Evolutionary conservation across 176 grass and related monocot genomes (phyloP).

Genomic region (Avena atlantica): DNA sequence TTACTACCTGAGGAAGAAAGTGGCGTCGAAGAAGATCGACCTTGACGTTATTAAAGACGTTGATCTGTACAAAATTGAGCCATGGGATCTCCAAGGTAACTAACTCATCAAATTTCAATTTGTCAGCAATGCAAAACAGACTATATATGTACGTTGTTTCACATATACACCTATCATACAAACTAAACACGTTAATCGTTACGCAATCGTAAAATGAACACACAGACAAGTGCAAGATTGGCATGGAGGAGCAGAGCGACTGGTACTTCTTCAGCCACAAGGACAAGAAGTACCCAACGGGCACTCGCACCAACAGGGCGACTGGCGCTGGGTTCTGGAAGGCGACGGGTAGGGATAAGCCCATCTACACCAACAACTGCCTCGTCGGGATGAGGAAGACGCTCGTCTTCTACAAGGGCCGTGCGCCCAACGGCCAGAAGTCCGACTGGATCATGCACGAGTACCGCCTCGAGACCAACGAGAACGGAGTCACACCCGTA

Average conservation of each 20-base stretch:
- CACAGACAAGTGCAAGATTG: conserved; percentile 84
- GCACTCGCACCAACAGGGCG: conserved; percentile 88
- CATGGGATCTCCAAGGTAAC: conserved; percentile 94
- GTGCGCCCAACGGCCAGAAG: conserved; percentile 92
- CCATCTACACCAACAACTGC: conserved; percentile 77
- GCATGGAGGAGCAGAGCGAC: conserved; percentile 89
- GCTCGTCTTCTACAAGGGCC: conserved; percentile 90
- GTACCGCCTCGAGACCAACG: conserved; percentile 87
- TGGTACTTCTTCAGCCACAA: conserved; percentile 99
- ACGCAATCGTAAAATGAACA: not conserved
- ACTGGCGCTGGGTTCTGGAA: conserved; percentile 93
- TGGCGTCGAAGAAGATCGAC: conserved; percentile 86
- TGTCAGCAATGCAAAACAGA: too few species aligned
- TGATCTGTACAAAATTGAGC: conserved; percentile 95
- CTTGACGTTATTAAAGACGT: conserved; percentile 94
- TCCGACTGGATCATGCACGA: conserved; percentile 99
- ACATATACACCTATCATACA: too few species aligned
- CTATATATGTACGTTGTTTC: too few species aligned
- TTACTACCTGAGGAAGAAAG: conserved; percentile 97
- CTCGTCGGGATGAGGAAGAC: conserved; percentile 96
- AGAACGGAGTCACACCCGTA: conserved; percentile 67
- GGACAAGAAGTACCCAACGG: conserved; percentile 96
- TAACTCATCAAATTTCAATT: not conserved
- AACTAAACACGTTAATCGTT: not conserved
- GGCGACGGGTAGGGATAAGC: conserved; percentile 96